Evolutionary conservation across 2,329 filamentous ascomycete species (phyloP).

Genomic region (Paecilomyces dactylethromorphus): DNA sequence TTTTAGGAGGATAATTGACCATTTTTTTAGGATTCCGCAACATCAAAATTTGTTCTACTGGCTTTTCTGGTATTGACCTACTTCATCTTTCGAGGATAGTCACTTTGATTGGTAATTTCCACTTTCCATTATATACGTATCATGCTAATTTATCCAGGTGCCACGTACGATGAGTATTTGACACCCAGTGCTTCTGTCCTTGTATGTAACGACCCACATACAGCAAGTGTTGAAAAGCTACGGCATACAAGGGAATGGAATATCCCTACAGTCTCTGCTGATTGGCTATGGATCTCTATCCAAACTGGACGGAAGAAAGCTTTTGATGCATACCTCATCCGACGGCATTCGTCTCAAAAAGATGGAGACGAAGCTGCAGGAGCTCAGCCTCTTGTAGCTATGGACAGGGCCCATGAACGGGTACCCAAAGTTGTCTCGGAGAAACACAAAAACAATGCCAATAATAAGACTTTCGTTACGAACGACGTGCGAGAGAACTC

Average conservation of each 20-base stretch:
- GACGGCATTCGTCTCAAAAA: conserved; percentile 17
- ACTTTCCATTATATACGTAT: background rate
- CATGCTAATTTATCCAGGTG: conserved; percentile 45
- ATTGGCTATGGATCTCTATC: conserved; percentile 84
- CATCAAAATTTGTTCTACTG: conserved; percentile 72
- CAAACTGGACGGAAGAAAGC: conserved; percentile 43
- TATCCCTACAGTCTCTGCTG: conserved; percentile 71
- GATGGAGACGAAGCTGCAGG: conserved; percentile 5
- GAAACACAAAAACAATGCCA: background rate
- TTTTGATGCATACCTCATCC: conserved; percentile 41
- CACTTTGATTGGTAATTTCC: conserved; percentile 56
- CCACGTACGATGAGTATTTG: conserved; percentile 71
- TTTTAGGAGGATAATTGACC: conserved; percentile 9
- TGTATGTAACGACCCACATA: conserved; percentile 56
- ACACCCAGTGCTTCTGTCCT: conserved; percentile 67
- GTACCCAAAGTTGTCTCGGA: background rate
- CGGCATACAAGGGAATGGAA: conserved; percentile 66
- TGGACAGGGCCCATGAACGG: background rate
- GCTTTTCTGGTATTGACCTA: conserved; percentile 76
- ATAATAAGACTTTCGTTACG: background rate
- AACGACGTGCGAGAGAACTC: background rate
- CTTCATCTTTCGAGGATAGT: conserved; percentile 76
- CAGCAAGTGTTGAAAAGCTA: conserved; percentile 64
- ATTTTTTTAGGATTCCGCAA: conserved; percentile 51
- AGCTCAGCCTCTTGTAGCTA: background rate